Evolutionary conservation across 495 filamentous ascomycete species (phyloP), one percentile per base, ranked within the genome.

Genomic region (Physcia stellaris): DNA sequence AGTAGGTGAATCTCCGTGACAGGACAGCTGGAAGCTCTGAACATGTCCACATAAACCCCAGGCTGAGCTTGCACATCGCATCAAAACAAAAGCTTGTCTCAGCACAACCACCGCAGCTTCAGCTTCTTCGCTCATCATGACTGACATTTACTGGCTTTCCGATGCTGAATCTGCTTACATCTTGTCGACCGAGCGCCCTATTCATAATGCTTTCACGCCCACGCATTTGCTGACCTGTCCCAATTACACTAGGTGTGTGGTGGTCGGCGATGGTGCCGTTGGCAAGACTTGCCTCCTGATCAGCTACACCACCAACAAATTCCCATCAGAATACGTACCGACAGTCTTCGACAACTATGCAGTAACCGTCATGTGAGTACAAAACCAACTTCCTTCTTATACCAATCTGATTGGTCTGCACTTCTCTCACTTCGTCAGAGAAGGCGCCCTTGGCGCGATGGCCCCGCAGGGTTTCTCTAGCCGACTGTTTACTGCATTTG

Each of bases 301-400:
- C 66, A 92, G 84, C 51, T 98, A 98, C 65, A 98, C 90, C 29
- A 98, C 90, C 46, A 98, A 98, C 71, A 98, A 98, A 51, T 98
- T 98, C 64, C 90, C 90, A 7, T 94, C 86, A 45, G 90, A 98
- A 86, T 98, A 98, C 56, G 90, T 98, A 16, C 90, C 90, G 17
- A 98, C 90, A 16, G 90, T 98, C 23, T 98, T 98, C 60, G 90
- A 98, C 59, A 98, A 98, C 64, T 98, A 98, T 78, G 90, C 90
- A 13, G 90, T 98, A 54, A 98, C 90, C 31, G 87, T 95, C 39
- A 95, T 95, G 87, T 95, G 71, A 77, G 87, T 82, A 29, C 19
- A 6, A 12, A 19, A 28, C 17, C n/a, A n/a, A n/a, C n/a, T n/a
- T n/a, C n/a, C n/a, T n/a, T n/a, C n/a, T n/a, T n/a, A n/a, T n/a